Evolutionary conservation across 495 filamentous ascomycete genomes (phyloP).

Genomic region (Monascus purpureus): DNA sequence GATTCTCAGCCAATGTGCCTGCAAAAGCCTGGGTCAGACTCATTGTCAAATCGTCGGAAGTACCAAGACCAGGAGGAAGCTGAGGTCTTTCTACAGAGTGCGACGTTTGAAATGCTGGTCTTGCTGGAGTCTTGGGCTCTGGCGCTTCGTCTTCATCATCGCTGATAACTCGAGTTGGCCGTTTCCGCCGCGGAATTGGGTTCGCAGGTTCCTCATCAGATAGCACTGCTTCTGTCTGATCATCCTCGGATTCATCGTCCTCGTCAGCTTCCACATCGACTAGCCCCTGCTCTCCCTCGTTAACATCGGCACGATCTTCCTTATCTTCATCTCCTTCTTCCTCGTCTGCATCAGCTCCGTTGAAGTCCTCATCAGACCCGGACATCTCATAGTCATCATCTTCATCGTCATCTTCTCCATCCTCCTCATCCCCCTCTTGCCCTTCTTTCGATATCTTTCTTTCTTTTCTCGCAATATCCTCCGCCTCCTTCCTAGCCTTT

Average conservation of each 20-base stretch:
- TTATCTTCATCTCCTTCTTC: constrained; percentile 22
- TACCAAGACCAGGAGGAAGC: constrained; percentile 40
- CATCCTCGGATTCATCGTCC: constrained; percentile 20
- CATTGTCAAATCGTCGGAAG: constrained; percentile 41
- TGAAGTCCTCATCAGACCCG: constrained; percentile 35
- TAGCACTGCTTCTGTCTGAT: constrained; percentile 9
- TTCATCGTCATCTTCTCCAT: constrained; percentile 42
- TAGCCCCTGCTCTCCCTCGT: constrained; percentile 8
- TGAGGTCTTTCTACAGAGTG: constrained; percentile 22
- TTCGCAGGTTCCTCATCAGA: constrained; percentile 14
- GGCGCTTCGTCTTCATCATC: constrained; percentile 37
- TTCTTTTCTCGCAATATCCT: constrained; percentile 66
- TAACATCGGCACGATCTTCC: constrained; percentile 24
- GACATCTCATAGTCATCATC: constrained; percentile 42
- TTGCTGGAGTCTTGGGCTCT: constrained; percentile 20
- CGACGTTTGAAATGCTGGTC: constrained; percentile 11
- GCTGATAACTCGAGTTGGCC: constrained; percentile 26
- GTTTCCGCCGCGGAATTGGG: constrained; percentile 19
- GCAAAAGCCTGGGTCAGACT: constrained; percentile 85
- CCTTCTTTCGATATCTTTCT: constrained; percentile 51
- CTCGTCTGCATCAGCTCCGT: constrained; percentile 31
- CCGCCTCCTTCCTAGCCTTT: constrained; percentile 65
- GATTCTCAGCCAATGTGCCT: constrained; percentile 69
- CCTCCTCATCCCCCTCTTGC: constrained; percentile 49
- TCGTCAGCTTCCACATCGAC: constrained; percentile 28